Evolutionary conservation across 2,329 filamentous ascomycete genomes (phyloP).

Genomic region (Paradendryphiella salina): DNA sequence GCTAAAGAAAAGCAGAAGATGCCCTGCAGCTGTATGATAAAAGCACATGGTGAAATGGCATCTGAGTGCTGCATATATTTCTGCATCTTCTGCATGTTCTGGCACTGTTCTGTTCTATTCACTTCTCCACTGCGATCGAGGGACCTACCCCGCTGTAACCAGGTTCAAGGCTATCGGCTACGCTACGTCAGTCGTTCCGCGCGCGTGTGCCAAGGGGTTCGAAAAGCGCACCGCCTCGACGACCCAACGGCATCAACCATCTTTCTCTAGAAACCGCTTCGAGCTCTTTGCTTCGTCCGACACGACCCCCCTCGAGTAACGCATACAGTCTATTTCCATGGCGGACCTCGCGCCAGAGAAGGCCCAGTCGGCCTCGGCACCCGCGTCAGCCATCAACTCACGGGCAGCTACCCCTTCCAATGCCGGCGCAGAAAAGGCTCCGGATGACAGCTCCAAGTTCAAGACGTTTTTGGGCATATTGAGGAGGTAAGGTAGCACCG

Average conservation of each 20-base stretch:
- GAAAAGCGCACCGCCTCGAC: slow-evolving; percentile 24
- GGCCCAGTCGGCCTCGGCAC: slow-evolving; percentile 31
- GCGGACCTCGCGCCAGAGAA: slow-evolving; percentile 39
- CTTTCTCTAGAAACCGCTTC: slow-evolving; percentile 2
- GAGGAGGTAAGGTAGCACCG: slow-evolving; percentile 66
- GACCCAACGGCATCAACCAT: slow-evolving; percentile 14
- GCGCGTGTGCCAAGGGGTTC: slow-evolving; percentile 14
- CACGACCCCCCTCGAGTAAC: slow-evolving; percentile 6
- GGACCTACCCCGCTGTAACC: slow-evolving; percentile 8
- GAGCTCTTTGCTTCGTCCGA: background rate
- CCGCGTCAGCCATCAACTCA: slow-evolving; percentile 40
- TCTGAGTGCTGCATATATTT: background rate
- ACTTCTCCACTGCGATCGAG: slow-evolving; percentile 1
- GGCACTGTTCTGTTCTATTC: background rate
- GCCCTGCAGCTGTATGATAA: slow-evolving; percentile 6
- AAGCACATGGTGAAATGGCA: background rate
- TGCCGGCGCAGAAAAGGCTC: slow-evolving; percentile 56
- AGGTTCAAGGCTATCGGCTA: slow-evolving; percentile 22
- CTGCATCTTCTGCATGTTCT: no score
- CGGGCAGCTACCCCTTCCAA: slow-evolving; percentile 42
- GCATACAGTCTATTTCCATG: slow-evolving; percentile 26
- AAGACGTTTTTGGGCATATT: slow-evolving; percentile 86
- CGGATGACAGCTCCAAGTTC: slow-evolving; percentile 84
- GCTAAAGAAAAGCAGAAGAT: slow-evolving; percentile 21
- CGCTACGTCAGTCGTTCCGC: slow-evolving; percentile 28